Base-by-base conservation (phyloP, 305 asterid species). In the Plantago coronopus region DNA sequence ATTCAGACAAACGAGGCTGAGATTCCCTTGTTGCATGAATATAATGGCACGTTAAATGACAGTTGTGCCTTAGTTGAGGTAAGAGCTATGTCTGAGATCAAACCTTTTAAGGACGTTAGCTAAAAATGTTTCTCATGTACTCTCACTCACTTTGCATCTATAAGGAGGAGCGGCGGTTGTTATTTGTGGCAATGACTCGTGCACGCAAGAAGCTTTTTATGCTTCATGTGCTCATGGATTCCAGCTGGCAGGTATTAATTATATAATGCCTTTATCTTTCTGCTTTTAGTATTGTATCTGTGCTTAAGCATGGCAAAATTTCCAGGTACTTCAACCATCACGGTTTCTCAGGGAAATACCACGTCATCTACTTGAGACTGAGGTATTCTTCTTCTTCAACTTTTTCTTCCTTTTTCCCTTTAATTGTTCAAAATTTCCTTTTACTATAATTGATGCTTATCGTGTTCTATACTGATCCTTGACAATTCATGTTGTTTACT, bases 161-260 rank as follows among this genome's bases (percentile, higher is more conserved):
- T 66, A 69, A 93, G 99, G 97, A 93, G 78, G 99, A 93, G 79
- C 81, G 99, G 67, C 96, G 99, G 59, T 75, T 93, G 78, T 66
- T 93, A n/a, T 93, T 89, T 75, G 97, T 93, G 51, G 96, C 97
- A 17, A 89, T 93, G 94, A 93, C 99, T 40, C 96, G 99, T 49
- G 99, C 99, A 7, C 83, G 88, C 43, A 82, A 83, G 67, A 93
- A 85, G 48, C 91, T 93, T 60, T 78, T 77, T 77, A 84, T 89
- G 71, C 83, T 89, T 61, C 78, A 89, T 72, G 81, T 87, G 62
- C 75, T 82, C 68, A 78, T 81, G 77, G 97, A 93, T 87, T 85
- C 97, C 50, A 81, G 70, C 83, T 93, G 96, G 96, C 96, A 93
- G 99, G 99, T 93, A 51, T 43, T 64, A 20, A 63, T 54, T 42